Base-by-base conservation (phyloP, 2,329 filamentous ascomycete species). In the Exophiala lecanii-corni region DNA sequence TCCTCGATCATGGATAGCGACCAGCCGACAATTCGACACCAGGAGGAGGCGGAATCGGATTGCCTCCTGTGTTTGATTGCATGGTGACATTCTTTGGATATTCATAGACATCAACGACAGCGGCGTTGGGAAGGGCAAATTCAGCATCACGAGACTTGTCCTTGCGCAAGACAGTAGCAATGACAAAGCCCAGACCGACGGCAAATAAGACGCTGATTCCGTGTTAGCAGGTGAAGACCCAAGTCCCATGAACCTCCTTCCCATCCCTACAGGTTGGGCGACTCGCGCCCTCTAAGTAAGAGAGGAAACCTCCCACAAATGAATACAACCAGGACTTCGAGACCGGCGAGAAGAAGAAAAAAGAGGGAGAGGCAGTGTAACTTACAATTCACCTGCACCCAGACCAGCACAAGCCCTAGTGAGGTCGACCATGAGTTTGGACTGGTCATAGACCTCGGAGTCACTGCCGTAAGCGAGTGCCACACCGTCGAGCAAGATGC, bases 381-480 rank as follows among this genome's bases (percentile, higher is more conserved):
- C 41, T 44, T 44, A 44, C 41, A 44, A 44, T 26, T 44, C 36
- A 3, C 16, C 25, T 5, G 35, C 41, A 5, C 35, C 41, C 21
- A 44, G 16, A 12, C 7, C 41, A n/a, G 36, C 41, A 23, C 35
- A 38, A 2, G 41, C 26, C 20, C 21, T 30, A 17, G 36, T 35
- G 13, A 44, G 15, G 12, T 15, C 41, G n/a, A 39, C 3, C 4
- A 9, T 35, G 12, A 31, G 5, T 16, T 33, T 39, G 19, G 16
- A 38, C 7, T 35, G 10, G 20, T n/a, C 34, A 23, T 39, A 26
- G 18, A 43, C 30, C 30, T 33, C 16, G 30, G 30, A 7, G 6
- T 17, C 33, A 10, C 5, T 5, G 6, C 9, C 33, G 19, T 17
- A 35, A 7, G 33, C 5, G 16, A 9, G 7, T 10, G 7, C 18